Conservation (phyloP, 148 eudicot species). For the Nepenthes mirabilis region DNA sequence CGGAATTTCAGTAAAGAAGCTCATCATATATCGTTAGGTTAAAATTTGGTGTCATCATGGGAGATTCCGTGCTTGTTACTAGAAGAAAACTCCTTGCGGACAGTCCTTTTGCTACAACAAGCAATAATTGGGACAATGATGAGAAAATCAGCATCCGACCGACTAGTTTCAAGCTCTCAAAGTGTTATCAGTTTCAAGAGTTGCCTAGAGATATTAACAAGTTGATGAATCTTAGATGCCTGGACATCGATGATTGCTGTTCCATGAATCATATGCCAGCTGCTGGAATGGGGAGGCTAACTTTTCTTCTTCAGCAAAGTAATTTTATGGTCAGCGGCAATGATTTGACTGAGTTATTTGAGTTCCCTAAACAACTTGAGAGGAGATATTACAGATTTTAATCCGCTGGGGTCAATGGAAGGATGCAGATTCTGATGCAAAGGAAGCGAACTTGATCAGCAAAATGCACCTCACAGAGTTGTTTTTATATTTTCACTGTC, state of each 20-base stretch:
- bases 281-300: slow-evolving; percentile 4
- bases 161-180: not conserved
- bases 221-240: slow-evolving; percentile 10
- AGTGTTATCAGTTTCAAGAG: not conserved
- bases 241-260: not conserved
- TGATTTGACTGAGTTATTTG: slow-evolving; percentile 1
- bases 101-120: slow-evolving; percentile 9
- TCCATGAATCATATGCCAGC: slow-evolving; percentile 1
- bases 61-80: slow-evolving; percentile 2
- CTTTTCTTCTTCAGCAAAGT: not conserved
- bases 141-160: no score
- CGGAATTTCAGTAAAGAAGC: not conserved
- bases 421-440: no score
- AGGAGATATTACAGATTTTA: not conserved
- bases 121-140: not conserved
- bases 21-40: slow-evolving; percentile 4
- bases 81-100: slow-evolving; percentile 8
- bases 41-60: not conserved
- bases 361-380: not conserved
- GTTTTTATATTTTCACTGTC: no score
- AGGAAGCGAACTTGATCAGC: no score
- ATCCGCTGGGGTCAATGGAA: not conserved
- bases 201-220: slow-evolving; percentile 7
- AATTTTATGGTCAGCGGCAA: slow-evolving; percentile 1
- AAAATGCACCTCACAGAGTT: no score